Conservation (phyloP, 495 filamentous ascomycete genomes). For the Hyaloscypha bicolor region DNA sequence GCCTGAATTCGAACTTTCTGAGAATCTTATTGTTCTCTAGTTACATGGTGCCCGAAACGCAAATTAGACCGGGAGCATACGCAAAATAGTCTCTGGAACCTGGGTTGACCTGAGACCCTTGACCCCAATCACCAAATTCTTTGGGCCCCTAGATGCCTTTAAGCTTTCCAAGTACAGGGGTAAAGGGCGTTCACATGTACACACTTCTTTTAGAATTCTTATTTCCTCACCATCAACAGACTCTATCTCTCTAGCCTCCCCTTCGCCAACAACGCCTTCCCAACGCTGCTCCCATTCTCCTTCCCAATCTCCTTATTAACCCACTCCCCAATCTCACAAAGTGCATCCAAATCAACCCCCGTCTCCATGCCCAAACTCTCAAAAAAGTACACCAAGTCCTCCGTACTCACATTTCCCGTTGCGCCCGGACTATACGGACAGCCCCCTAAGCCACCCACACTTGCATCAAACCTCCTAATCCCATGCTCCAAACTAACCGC, state of each 20-base stretch:
- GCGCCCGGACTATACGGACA: constrained; percentile 94
- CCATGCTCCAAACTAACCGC: constrained; percentile 86
- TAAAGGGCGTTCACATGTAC: no score
- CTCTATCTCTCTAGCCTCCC: constrained; percentile 19
- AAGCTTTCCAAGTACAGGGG: no score
- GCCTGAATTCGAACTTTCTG: no score
- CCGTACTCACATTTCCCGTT: constrained; percentile 92
- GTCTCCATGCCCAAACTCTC: constrained; percentile 87
- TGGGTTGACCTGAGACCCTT: no score
- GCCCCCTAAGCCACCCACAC: constrained; percentile 88
- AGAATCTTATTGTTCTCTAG: no score
- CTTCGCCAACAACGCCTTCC: constrained; percentile 73
- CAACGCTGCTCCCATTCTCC: constrained; percentile 73
- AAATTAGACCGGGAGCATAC: no score
- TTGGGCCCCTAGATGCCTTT: no score
- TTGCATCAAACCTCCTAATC: constrained; percentile 85
- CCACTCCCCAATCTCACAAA: constrained; percentile 85
- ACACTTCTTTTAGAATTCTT: no score
- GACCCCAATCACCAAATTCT: no score
- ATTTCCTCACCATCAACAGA: not conserved
- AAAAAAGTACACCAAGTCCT: constrained; percentile 89
- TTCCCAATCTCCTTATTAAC: constrained; percentile 82
- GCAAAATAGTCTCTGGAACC: no score
- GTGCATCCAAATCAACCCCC: constrained; percentile 80
- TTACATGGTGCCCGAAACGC: no score